Percentiles rank a stretch among this genome's conserved stretches.
Evolutionary conservation across 495 filamentous ascomycete genomes (phyloP).

Genomic region (Penicillium simplicissimum): DNA sequence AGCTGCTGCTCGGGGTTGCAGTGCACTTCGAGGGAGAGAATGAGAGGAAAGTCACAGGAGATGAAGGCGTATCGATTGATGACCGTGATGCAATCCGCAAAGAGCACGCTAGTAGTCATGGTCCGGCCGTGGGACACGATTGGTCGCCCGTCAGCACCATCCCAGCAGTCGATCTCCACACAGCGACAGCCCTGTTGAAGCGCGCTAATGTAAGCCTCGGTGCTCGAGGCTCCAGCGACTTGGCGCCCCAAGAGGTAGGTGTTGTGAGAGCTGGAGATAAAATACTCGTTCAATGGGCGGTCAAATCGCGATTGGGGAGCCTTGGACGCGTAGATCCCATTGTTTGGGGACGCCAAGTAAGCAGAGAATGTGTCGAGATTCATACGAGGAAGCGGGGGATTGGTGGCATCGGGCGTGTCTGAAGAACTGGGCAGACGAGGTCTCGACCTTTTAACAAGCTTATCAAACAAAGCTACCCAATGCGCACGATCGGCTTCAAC

Average conservation of each 20-base stretch:
- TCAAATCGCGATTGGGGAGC: slow-evolving; percentile 63
- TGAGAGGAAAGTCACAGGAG: slow-evolving; percentile 78
- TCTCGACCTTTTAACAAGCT: slow-evolving; percentile 66
- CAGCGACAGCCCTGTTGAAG: slow-evolving; percentile 87
- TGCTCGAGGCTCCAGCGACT: slow-evolving; percentile 82
- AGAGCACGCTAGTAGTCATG: slow-evolving; percentile 80
- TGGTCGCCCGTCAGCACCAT: slow-evolving; percentile 81
- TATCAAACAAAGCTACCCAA: slow-evolving; percentile 76
- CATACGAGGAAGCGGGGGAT: slow-evolving; percentile 54
- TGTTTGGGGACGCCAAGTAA: slow-evolving; percentile 74
- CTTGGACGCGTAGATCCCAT: slow-evolving; percentile 58
- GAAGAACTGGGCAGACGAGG: slow-evolving; percentile 47
- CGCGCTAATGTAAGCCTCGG: slow-evolving; percentile 92
- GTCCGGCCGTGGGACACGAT: slow-evolving; percentile 90
- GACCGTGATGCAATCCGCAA: slow-evolving; percentile 85
- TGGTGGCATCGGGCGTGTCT: slow-evolving; percentile 39
- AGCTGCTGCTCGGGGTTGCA: slow-evolving; percentile 81
- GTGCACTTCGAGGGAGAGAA: slow-evolving; percentile 93
- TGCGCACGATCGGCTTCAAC: slow-evolving; percentile 61
- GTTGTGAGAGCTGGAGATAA: slow-evolving; percentile 98
- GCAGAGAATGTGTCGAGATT: slow-evolving; percentile 70
- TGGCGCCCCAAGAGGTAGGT: slow-evolving; percentile 93
- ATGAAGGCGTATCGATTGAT: slow-evolving; percentile 92
- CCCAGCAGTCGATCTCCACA: slow-evolving; percentile 97
- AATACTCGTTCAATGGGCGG: slow-evolving; percentile 93